A percentile compares a stretch with the other conserved stretches of the same genome.
Conservation (phyloP, 78 protist genomes). For the Dictyostelium firmibasis region DNA sequence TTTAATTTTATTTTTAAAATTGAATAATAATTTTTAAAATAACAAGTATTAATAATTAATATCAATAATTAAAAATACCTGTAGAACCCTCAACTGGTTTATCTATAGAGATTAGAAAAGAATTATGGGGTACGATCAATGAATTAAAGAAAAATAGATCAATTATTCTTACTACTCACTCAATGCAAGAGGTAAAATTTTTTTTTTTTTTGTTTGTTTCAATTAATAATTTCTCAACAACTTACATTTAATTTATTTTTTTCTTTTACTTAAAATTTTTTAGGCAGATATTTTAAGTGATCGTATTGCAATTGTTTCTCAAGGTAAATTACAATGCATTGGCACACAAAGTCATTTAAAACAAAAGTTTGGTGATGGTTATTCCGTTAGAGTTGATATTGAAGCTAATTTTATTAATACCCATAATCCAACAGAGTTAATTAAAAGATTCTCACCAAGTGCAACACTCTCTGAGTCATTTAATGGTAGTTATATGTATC, state of each 20-base stretch:
- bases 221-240: no score
- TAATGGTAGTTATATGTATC: conserved; percentile 14
- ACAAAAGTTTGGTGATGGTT: conserved; percentile 85
- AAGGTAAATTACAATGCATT: conserved; percentile 82
- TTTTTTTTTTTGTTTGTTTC: no score
- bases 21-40: no score
- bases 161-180: conserved; percentile 78
- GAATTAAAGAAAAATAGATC: conserved; percentile 35
- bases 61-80: no score
- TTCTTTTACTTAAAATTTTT: no score
- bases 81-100: conserved; percentile 86
- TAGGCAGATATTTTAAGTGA: conserved; percentile 81
- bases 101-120: conserved; percentile 84
- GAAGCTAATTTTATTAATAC: neutral
- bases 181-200: conserved; percentile 82
- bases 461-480: conserved; percentile 2
- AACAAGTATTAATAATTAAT: no score
- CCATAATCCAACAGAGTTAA: neutral
- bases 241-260: no score
- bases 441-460: conserved; percentile 12
- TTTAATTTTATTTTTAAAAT: no score
- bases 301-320: conserved; percentile 88
- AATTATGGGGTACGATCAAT: conserved; percentile 83
- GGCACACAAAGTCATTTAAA: conserved; percentile 87
- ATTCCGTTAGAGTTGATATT: conserved; percentile 44